Evolutionary conservation across 352 stramenopile genomes (phyloP).

Genomic region (Phytophthora sp.): DNA sequence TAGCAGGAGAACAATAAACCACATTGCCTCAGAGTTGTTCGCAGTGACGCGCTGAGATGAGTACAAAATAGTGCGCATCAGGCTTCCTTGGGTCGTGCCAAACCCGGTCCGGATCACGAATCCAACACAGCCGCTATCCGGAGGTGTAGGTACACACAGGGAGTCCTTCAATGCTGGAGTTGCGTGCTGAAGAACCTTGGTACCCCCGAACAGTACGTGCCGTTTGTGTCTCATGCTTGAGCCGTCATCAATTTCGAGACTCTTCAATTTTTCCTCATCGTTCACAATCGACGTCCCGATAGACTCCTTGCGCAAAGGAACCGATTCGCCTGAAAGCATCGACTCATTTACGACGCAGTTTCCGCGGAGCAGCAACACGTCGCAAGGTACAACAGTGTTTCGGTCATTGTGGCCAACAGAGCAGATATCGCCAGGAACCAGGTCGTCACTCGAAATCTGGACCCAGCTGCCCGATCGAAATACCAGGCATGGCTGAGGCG

Average conservation of each 20-base stretch:
- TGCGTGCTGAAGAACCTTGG: slow-evolving; percentile 85
- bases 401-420: slow-evolving; percentile 88
- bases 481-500: slow-evolving; percentile 88
- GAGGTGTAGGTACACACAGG: slow-evolving; percentile 60
- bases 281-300: slow-evolving; percentile 73
- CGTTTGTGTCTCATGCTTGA: slow-evolving; percentile 89
- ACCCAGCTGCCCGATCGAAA: slow-evolving; percentile 89
- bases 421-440: slow-evolving; percentile 95
- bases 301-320: slow-evolving; percentile 97
- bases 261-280: slow-evolving; percentile 71
- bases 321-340: slow-evolving; percentile 98
- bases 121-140: slow-evolving; percentile 91
- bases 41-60: slow-evolving; percentile 96
- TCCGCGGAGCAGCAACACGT: slow-evolving; percentile 96
- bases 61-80: slow-evolving; percentile 98
- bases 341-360: slow-evolving; percentile 98
- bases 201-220: slow-evolving; percentile 93
- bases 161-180: slow-evolving; percentile 43
- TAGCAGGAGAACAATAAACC: slow-evolving; percentile 97
- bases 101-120: slow-evolving; percentile 98
- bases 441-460: slow-evolving; percentile 75
- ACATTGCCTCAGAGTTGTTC: slow-evolving; percentile 96
- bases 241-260: slow-evolving; percentile 70
- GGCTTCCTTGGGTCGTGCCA: slow-evolving; percentile 96
- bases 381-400: slow-evolving; percentile 91